A percentile compares a stretch with the other conserved stretches of the same genome.
Conservation (phyloP, 2,329 filamentous ascomycete genomes). For the Xylaria sp. region DNA sequence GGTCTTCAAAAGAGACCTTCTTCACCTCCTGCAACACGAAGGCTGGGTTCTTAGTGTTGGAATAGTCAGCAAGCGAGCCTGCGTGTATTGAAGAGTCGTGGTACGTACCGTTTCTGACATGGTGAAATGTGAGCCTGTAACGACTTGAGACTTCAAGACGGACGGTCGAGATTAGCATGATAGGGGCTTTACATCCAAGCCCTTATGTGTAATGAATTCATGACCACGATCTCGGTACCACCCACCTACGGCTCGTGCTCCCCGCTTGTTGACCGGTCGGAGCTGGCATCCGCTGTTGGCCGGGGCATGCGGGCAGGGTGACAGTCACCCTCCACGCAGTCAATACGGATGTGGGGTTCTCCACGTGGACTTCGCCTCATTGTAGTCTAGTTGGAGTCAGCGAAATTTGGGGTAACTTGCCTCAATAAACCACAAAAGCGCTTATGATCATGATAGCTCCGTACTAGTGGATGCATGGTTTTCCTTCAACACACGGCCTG, state of each 20-base stretch:
- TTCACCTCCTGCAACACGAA: constrained; percentile 60
- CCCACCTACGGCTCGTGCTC: background rate
- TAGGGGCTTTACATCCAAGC: background rate
- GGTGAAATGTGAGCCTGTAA: background rate
- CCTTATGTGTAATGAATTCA: constrained; percentile 14
- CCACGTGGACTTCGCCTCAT: background rate
- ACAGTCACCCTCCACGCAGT: constrained; percentile 4
- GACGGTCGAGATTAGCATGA: background rate
- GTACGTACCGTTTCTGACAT: constrained; percentile 21
- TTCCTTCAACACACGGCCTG: background rate
- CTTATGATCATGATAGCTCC: background rate
- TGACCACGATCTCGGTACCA: background rate
- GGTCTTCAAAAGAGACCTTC: constrained; percentile 58
- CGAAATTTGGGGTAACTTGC: background rate
- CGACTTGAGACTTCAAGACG: background rate
- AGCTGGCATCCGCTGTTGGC: background rate
- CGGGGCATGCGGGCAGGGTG: constrained; percentile 2
- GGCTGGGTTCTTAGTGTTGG: constrained; percentile 55
- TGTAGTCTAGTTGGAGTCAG: background rate
- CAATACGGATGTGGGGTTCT: background rate
- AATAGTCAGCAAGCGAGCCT: constrained; percentile 6
- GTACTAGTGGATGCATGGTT: background rate
- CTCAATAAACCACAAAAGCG: background rate
- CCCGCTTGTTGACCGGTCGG: background rate
- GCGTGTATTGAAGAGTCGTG: background rate